Conservation (phyloP, 2,329 filamentous ascomycete genomes). For the Sclerotinia glacialis region DNA sequence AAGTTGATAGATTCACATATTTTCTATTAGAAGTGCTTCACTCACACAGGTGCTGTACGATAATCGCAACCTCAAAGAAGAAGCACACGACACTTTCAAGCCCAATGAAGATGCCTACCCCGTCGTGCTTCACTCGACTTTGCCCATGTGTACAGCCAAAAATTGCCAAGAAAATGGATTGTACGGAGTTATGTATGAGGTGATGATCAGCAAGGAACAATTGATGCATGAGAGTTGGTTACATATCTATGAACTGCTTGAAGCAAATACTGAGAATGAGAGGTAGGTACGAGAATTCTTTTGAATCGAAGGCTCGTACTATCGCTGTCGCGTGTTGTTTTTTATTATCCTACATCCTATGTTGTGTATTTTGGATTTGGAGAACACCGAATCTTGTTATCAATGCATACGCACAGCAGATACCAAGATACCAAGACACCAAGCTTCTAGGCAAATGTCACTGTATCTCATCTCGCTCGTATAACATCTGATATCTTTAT, state of each 20-base stretch:
- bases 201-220: slow-evolving; percentile 1
- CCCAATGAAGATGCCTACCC: background rate
- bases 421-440: slow-evolving; percentile 2
- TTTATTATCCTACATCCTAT: background rate
- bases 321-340: background rate
- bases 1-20: background rate
- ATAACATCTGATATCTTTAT: background rate
- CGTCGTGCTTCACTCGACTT: background rate
- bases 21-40: background rate
- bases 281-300: background rate
- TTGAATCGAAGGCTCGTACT: background rate
- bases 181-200: background rate
- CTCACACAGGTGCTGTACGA: background rate
- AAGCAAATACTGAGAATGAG: background rate
- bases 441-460: background rate
- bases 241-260: background rate
- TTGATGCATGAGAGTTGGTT: background rate
- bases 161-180: background rate
- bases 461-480: background rate
- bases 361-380: background rate
- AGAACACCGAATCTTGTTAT: background rate
- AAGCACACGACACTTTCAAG: background rate
- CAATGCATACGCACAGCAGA: background rate
- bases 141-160: background rate
- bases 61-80: background rate